phyloP scores from a whole-genome alignment of 2,329 filamentous ascomycete genomes.

The Venturia carpophila region DNA sequence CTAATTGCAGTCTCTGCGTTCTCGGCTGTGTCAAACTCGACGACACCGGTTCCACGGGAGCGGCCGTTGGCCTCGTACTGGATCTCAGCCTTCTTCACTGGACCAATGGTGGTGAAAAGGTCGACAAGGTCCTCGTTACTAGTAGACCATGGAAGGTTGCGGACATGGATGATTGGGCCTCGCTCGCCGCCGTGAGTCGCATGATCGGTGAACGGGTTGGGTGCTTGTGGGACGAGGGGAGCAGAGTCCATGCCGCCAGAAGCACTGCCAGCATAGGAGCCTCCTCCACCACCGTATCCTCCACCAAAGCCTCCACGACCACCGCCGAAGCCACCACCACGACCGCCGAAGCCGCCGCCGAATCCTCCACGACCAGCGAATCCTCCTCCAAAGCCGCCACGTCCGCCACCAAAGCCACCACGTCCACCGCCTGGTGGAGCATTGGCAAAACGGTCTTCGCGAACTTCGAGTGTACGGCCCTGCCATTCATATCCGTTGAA shows the following conservation, averaged over 20 bases:
- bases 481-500: slow-evolving; percentile 99
- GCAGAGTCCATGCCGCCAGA: slow-evolving; percentile 27
- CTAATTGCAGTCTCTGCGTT: slow-evolving; percentile 84
- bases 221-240: slow-evolving; percentile 43
- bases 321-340: slow-evolving; percentile 51
- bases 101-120: slow-evolving; percentile 94
- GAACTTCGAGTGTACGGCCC: slow-evolving; percentile 83
- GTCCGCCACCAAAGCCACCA: slow-evolving; percentile 39
- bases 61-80: slow-evolving; percentile 96
- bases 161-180: slow-evolving; percentile 82
- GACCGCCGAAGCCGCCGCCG: slow-evolving; percentile 41
- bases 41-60: slow-evolving; percentile 92
- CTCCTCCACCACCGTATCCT: slow-evolving; percentile 35
- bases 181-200: slow-evolving; percentile 81
- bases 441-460: slow-evolving; percentile 87
- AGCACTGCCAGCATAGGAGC: slow-evolving; percentile 29
- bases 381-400: slow-evolving; percentile 50
- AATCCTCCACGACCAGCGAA: slow-evolving; percentile 50
- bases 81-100: slow-evolving; percentile 97
- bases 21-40: slow-evolving; percentile 75
- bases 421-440: slow-evolving; percentile 40
- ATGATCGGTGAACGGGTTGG: slow-evolving; percentile 91
- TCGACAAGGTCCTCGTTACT: slow-evolving; percentile 97
- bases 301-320: slow-evolving; percentile 37
- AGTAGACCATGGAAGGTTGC: slow-evolving; percentile 97